Evolutionary conservation across 208 protist genomes (phyloP).

Genomic region (Acanthamoeba sp.): DNA sequence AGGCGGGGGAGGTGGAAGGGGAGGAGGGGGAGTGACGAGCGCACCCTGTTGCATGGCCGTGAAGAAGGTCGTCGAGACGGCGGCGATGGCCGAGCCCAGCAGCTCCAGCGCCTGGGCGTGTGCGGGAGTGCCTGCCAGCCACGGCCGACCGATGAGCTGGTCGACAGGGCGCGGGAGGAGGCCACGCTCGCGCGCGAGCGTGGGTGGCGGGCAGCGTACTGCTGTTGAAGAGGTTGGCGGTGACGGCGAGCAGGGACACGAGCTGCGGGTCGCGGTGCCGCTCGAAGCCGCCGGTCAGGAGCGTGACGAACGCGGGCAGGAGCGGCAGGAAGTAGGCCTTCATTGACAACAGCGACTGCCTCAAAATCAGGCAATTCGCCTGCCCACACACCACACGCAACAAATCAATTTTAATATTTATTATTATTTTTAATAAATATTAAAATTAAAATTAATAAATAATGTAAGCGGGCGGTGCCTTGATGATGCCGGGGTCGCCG

Average conservation of each 20-base stretch:
- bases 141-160: no score
- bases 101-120: neutral
- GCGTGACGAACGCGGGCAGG: neutral
- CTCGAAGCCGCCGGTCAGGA: slow-evolving; percentile 9
- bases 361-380: neutral
- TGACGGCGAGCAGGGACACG: neutral
- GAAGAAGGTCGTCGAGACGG: neutral
- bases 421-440: no score
- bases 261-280: slow-evolving; percentile 9
- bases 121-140: no score
- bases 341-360: slow-evolving; percentile 4
- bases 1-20: no score
- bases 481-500: neutral
- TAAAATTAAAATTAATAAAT: no score
- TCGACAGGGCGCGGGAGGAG: no score
- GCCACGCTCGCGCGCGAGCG: no score
- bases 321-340: neutral
- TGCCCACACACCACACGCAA: neutral
- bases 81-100: neutral
- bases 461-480: neutral
- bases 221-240: neutral
- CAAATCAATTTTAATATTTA: no score
- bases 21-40: no score
- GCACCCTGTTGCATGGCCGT: neutral
- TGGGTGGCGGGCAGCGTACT: neutral